These are phyloP conservation scores for Aquilaria sinensis DNA, from an alignment of 345 rosid species.

Conservation along the genomic window DNA sequence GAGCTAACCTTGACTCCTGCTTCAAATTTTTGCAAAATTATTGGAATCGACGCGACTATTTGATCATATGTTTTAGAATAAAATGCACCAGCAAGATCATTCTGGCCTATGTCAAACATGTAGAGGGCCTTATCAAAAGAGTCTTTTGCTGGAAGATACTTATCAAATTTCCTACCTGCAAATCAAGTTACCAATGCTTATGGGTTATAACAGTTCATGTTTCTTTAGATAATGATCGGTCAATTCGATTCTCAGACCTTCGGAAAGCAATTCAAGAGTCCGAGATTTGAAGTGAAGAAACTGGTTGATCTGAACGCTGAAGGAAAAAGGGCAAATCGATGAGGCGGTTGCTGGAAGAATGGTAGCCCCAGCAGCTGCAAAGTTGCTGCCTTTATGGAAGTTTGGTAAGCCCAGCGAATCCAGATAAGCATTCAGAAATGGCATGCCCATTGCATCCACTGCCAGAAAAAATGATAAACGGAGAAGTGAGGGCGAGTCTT, in stretches of 20 bases:
- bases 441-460: conserved; percentile 97
- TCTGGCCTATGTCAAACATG: conserved; percentile 94
- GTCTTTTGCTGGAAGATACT: conserved; percentile 62
- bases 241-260: conserved; percentile 27
- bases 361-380: conserved; percentile 86
- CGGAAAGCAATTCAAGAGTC: conserved; percentile 49
- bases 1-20: conserved; percentile 52
- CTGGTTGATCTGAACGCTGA: conserved; percentile 78
- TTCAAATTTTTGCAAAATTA: conserved; percentile 64
- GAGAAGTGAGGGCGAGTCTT: background rate
- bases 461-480: conserved; percentile 5
- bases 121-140: conserved; percentile 64
- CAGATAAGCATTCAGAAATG: conserved; percentile 80
- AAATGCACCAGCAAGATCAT: conserved; percentile 94
- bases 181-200: conserved; percentile 1
- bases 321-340: conserved; percentile 71
- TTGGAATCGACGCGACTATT: conserved; percentile 72
- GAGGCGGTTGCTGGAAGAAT: conserved; percentile 68
- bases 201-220: background rate
- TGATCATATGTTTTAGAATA: conserved; percentile 86
- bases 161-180: conserved; percentile 47
- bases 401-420: conserved; percentile 79
- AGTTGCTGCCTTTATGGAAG: conserved; percentile 82
- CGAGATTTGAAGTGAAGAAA: conserved; percentile 72
- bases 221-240: background rate